A percentile compares a stretch with the other conserved stretches of the same genome.
Evolutionary conservation across 106 monocot genomes (phyloP).

Genomic region (Dendrobium huoshanense): DNA sequence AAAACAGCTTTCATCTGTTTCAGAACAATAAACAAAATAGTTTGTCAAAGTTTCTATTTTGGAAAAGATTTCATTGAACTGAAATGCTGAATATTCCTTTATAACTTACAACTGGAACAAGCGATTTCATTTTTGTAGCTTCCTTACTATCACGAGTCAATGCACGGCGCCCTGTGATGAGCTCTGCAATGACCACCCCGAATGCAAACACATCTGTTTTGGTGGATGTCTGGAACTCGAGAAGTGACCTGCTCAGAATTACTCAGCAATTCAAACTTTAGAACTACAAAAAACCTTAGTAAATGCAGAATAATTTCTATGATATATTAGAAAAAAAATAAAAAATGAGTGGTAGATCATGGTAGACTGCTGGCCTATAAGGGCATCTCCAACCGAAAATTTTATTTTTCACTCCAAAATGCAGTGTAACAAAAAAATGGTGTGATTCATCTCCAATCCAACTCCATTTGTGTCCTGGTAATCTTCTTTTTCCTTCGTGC

Average conservation of each 20-base stretch:
- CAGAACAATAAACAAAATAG: neutral
- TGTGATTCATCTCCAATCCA: too few species aligned
- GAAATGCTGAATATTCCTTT: too few species aligned
- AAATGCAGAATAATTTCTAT: too few species aligned
- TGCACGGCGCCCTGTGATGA: slow-evolving; percentile 41
- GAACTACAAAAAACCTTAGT: neutral
- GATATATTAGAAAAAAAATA: too few species aligned
- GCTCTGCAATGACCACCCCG: slow-evolving; percentile 53
- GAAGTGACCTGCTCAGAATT: slow-evolving; percentile 23
- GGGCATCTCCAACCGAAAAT: too few species aligned
- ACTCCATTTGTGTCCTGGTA: too few species aligned
- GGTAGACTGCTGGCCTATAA: too few species aligned
- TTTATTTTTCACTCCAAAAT: too few species aligned
- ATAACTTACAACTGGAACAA: slow-evolving; percentile 35
- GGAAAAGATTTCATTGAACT: too few species aligned
- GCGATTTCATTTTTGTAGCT: slow-evolving; percentile 22
- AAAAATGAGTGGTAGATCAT: too few species aligned
- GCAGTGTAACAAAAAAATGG: too few species aligned
- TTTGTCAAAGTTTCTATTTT: neutral
- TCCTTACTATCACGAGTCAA: slow-evolving; percentile 33
- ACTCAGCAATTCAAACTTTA: neutral
- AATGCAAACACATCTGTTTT: slow-evolving; percentile 54
- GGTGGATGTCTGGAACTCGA: slow-evolving; percentile 39
- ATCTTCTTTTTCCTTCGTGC: too few species aligned
- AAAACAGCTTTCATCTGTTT: slow-evolving; percentile 34